A percentile compares a stretch with the other conserved stretches of the same genome.
phyloP scores from a whole-genome alignment of 805 yeast species.

The Sugiyamaella valdiviana region DNA sequence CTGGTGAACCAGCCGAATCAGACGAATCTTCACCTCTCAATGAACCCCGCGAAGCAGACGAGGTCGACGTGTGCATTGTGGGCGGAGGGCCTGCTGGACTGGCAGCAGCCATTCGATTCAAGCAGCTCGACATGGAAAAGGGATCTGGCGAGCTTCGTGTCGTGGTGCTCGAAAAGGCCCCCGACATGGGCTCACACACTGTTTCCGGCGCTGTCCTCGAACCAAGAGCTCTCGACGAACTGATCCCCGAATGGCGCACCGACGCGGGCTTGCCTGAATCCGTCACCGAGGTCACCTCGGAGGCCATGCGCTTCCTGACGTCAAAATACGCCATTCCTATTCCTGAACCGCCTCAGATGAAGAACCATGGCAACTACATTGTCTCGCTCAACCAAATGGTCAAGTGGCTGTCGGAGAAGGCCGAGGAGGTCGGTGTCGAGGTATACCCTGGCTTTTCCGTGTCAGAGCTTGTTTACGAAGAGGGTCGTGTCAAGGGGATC shows the following conservation, averaged over 20 bases:
- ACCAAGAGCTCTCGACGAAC: conserved; percentile 79
- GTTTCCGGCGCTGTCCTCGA: conserved; percentile 93
- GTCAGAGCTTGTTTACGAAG: conserved; percentile 60
- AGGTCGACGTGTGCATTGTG: conserved; percentile 89
- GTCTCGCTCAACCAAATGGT: conserved; percentile 78
- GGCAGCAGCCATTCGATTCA: conserved; percentile 84
- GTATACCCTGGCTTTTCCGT: conserved; percentile 87
- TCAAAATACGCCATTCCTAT: conserved; percentile 55
- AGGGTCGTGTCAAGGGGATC: conserved; percentile 67
- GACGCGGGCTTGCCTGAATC: conserved; percentile 42
- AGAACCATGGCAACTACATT: conserved; percentile 76
- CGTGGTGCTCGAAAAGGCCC: conserved; percentile 84
- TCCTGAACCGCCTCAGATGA: conserved; percentile 93
- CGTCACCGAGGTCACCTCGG: conserved; percentile 68
- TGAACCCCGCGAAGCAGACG: conserved; percentile 73
- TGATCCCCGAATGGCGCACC: conserved; percentile 58
- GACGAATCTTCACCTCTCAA: conserved; percentile 2
- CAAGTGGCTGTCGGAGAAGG: conserved; percentile 75
- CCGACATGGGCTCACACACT: conserved; percentile 88
- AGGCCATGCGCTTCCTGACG: conserved; percentile 67
- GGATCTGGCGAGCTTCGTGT: conserved; percentile 71
- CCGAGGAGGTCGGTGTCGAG: conserved; percentile 92
- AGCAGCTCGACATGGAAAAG: conserved; percentile 69
- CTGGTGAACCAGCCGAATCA: background rate
- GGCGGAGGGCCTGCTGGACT: conserved; percentile 99